Evolutionary conservation across 2,329 filamentous ascomycete genomes (phyloP).

Genomic region (Microcyclosporella mali): DNA sequence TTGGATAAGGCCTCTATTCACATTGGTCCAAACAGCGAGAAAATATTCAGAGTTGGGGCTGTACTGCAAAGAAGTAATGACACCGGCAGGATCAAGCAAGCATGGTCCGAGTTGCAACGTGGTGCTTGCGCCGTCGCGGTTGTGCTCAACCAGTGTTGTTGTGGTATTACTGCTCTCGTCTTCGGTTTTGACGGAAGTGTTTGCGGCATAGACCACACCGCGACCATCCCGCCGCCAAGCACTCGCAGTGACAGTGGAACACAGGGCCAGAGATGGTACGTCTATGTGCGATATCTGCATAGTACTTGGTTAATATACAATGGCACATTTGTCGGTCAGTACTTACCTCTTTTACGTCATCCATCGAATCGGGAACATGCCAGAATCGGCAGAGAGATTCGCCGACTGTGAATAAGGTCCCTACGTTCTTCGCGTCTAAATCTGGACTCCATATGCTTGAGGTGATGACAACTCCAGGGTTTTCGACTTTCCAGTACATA

Average conservation of each 20-base stretch:
- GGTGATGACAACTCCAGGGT: constrained; percentile 24
- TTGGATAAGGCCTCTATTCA: constrained; percentile 28
- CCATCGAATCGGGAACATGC: constrained; percentile 21
- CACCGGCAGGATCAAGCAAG: constrained; percentile 23
- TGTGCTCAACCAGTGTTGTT: constrained; percentile 25
- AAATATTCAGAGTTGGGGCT: constrained; percentile 27
- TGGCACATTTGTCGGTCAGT: neutral
- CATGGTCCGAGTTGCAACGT: constrained; percentile 17
- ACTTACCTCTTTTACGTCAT: constrained; percentile 19
- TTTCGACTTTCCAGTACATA: constrained; percentile 30
- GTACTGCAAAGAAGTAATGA: constrained; percentile 28
- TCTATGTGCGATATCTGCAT: constrained; percentile 21
- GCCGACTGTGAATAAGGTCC: constrained; percentile 29
- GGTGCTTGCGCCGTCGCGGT: constrained; percentile 17
- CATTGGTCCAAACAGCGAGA: constrained; percentile 26
- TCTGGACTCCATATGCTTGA: constrained; percentile 29
- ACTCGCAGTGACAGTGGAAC: constrained; percentile 27
- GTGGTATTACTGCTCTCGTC: constrained; percentile 16
- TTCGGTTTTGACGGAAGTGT: constrained; percentile 16
- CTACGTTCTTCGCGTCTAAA: constrained; percentile 14
- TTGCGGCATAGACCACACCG: constrained; percentile 27
- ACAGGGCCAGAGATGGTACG: constrained; percentile 21
- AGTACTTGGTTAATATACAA: neutral
- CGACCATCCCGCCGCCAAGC: constrained; percentile 33
- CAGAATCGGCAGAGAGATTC: constrained; percentile 32